Evolutionary conservation across 1,284 basidiomycete genomes (phyloP).

Genomic region (Apiotrichum montevideense): DNA sequence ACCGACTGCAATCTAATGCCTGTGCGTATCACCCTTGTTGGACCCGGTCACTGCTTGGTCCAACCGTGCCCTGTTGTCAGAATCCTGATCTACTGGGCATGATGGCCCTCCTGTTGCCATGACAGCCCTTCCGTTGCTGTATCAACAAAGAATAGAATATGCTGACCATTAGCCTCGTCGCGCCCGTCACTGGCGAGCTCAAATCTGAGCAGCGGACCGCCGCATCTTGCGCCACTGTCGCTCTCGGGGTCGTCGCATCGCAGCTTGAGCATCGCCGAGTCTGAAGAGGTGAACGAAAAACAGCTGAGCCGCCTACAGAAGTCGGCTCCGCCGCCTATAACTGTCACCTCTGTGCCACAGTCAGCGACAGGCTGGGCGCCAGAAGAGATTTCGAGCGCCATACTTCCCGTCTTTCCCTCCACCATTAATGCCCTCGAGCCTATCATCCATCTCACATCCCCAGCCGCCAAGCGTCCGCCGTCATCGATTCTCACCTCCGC

Average conservation of each 20-base stretch:
- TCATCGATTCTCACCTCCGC: background rate
- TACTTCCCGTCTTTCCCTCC: constrained; percentile 31
- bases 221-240: background rate
- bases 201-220: background rate
- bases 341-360: too few relatives aligned
- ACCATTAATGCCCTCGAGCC: constrained; percentile 20
- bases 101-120: background rate
- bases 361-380: constrained; percentile 4
- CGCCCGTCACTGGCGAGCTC: too few relatives aligned
- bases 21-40: constrained; percentile 6
- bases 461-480: constrained; percentile 8
- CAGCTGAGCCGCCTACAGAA: too few relatives aligned
- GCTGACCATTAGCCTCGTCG: too few relatives aligned
- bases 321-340: too few relatives aligned
- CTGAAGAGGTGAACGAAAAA: too few relatives aligned
- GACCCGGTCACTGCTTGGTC: too few relatives aligned
- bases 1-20: constrained; percentile 8
- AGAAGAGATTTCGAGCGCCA: constrained; percentile 14
- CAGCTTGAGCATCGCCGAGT: background rate
- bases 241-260: background rate
- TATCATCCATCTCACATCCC: constrained; percentile 26
- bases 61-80: too few relatives aligned
- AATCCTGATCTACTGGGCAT: background rate
- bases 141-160: too few relatives aligned
- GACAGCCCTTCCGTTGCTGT: too few relatives aligned